A percentile compares a stretch with the other conserved stretches of the same genome.
These are phyloP conservation scores for Hibiscus mutabilis DNA, from an alignment of 345 rosid genomes.

Conservation along the genomic window DNA sequence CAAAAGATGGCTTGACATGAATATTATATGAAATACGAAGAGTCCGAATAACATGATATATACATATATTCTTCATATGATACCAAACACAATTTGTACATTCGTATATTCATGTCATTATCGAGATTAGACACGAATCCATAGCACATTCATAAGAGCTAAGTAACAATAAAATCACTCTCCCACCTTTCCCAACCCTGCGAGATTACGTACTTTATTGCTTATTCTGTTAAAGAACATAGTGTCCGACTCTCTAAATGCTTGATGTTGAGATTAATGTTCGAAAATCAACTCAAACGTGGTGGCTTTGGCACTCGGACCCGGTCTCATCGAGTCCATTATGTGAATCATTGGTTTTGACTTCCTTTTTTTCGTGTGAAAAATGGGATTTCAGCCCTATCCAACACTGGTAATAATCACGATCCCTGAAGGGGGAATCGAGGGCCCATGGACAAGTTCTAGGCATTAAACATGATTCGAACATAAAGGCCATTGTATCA, in stretches of 20 bases:
- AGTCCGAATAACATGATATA: neutral
- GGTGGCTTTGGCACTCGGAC: neutral
- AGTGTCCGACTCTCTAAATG: neutral
- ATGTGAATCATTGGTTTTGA: neutral
- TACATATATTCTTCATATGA: neutral
- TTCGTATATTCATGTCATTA: neutral
- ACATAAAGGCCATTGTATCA: constrained; percentile 93
- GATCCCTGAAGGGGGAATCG: constrained; percentile 63
- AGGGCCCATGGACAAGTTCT: constrained; percentile 84
- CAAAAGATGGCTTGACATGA: no score
- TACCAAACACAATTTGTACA: neutral
- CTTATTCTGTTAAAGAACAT: neutral
- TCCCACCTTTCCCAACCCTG: neutral
- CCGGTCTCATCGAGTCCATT: neutral
- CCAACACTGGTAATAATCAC: constrained; percentile 89
- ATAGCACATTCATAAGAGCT: neutral
- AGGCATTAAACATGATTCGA: constrained; percentile 83
- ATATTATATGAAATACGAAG: no score
- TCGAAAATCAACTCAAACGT: neutral
- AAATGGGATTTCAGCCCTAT: constrained; percentile 87
- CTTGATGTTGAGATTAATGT: neutral
- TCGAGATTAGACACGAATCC: neutral
- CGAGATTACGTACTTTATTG: neutral
- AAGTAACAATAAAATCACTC: neutral
- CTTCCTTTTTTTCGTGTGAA: constrained; percentile 19